Percentiles rank a stretch among this genome's conserved stretches.
Evolutionary conservation across 768 basidiomycete genomes (phyloP).

Genomic region (Termitomyces sp.): DNA sequence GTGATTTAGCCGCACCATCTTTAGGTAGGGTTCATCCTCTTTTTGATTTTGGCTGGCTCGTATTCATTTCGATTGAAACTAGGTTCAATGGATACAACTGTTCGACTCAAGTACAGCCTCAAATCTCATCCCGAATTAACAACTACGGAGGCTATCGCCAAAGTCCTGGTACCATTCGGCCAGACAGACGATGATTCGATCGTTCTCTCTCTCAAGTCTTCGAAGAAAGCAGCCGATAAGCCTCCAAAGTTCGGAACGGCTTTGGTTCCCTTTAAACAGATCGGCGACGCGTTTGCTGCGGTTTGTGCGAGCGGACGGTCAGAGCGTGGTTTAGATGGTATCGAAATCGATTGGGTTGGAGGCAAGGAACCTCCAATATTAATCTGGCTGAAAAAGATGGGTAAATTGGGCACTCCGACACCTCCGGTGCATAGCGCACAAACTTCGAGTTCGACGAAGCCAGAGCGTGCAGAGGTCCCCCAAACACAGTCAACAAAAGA

Average conservation of each 20-base stretch:
- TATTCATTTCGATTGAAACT: not conserved
- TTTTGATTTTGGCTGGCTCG: conserved; percentile 4
- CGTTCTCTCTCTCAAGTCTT: conserved; percentile 62
- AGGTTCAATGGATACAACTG: conserved; percentile 71
- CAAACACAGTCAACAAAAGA: conserved; percentile 25
- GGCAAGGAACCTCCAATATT: conserved; percentile 73
- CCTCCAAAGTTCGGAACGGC: conserved; percentile 68
- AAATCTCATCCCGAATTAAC: conserved; percentile 56
- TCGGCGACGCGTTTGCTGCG: conserved; percentile 73
- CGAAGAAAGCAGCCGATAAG: conserved; percentile 51
- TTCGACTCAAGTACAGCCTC: conserved; percentile 66
- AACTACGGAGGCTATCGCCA: conserved; percentile 41
- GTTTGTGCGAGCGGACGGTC: conserved; percentile 56
- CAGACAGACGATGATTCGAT: conserved; percentile 59
- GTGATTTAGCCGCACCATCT: conserved; percentile 51
- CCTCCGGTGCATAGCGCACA: not conserved
- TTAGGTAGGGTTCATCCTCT: conserved; percentile 35
- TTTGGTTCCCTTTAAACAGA: conserved; percentile 71
- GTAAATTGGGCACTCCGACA: conserved; percentile 45
- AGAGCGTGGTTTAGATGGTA: conserved; percentile 50
- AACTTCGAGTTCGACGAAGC: not conserved
- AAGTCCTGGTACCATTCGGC: conserved; percentile 60
- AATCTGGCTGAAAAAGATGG: conserved; percentile 69
- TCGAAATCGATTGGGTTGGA: conserved; percentile 73
- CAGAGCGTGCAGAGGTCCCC: conserved; percentile 20